These are phyloP conservation scores for Nitzschia sp. DNA, from an alignment of 108 stramenopile genomes.

Conservation along the genomic window DNA sequence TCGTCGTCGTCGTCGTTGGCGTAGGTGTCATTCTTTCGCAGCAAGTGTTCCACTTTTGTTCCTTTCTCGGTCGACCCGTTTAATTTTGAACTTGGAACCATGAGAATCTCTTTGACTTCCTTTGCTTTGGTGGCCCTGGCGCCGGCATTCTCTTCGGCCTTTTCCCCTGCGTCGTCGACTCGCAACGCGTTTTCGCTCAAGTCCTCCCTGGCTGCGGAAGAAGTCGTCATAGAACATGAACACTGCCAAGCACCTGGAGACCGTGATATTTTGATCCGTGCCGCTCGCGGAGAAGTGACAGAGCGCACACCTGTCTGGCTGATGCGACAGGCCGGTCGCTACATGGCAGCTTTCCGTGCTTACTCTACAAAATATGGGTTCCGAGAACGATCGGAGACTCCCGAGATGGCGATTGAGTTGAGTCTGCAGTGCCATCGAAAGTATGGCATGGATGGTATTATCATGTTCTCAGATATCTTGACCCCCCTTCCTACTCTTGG, in stretches of 20 bases:
- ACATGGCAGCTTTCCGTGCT: constrained; percentile 97
- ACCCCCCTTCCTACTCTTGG: constrained; percentile 96
- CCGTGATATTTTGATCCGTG: constrained; percentile 93
- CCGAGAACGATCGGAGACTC: constrained; percentile 93
- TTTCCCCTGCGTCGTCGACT: constrained; percentile 5
- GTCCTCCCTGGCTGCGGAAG: constrained; percentile 18
- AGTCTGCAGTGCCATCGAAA: constrained; percentile 92
- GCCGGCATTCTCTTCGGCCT: not conserved
- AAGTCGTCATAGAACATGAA: constrained; percentile 28
- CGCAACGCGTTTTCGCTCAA: not conserved
- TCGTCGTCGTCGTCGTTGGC: no score
- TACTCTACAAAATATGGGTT: constrained; percentile 91
- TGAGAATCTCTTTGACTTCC: constrained; percentile 4
- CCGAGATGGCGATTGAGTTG: constrained; percentile 93
- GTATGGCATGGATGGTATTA: constrained; percentile 97
- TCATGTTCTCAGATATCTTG: constrained; percentile 99
- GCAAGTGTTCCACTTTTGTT: not conserved
- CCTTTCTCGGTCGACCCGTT: not conserved
- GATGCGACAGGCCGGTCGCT: constrained; percentile 99
- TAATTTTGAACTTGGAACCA: not conserved
- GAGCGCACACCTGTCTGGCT: constrained; percentile 98
- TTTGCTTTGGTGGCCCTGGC: not conserved
- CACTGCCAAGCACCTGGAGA: constrained; percentile 63
- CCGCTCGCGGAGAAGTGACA: constrained; percentile 90
- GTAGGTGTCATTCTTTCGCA: no score